Base-by-base conservation (phyloP, 2,329 filamentous ascomycete genomes). In the Ophiostoma tasmaniense region DNA sequence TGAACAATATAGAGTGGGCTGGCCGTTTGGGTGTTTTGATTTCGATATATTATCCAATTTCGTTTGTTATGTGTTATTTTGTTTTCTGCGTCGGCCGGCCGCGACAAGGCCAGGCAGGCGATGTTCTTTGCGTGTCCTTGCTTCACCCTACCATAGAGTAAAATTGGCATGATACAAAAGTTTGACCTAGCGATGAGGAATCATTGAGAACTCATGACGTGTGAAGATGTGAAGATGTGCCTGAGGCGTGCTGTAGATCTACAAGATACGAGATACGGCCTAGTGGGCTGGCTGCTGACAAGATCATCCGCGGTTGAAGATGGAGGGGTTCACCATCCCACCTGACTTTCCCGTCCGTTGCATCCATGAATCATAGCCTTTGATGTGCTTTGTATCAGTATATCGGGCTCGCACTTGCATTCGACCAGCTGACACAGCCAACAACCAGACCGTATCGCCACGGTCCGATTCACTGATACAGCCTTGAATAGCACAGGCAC, bases 81-180 rank as follows among this genome's bases (percentile, higher is more conserved):
- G 28, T 39, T 30, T 66, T 17, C 35, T 62, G 59, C 59, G 7
- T 62, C 30, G 11, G 59, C 59, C 20, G n/a, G 17, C 61, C 33
- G 33, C n/a, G 61, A 5, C 30, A 64, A 45, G 37, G 37, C 25
- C 35, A 10, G 61, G 62, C 62, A 64, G 37, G 22, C 35, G 35
- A 13, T 4, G 1, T 8, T 8, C 33, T 33, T 33, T 64, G 61
- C 61, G 61, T 64, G 33, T 37, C 61, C 13, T 64, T 62, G 35
- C 22, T 66, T 65, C 70, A 28, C 28, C 64, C 39, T 52, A 50
- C n/a, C 62, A 69, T 66, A 66, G 50, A 66, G 35, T 62, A 64
- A 59, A 69, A 64, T 69, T 65, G 68, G 64, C 61, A 66, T 45
- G 68, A 69, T 66, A 62, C 50, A 64, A 64, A 61, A 61, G 52